Percentiles rank a stretch among this genome's conserved stretches.
Evolutionary conservation across 768 basidiomycete species (phyloP).

Genomic region (Lentinula guzmanii): DNA sequence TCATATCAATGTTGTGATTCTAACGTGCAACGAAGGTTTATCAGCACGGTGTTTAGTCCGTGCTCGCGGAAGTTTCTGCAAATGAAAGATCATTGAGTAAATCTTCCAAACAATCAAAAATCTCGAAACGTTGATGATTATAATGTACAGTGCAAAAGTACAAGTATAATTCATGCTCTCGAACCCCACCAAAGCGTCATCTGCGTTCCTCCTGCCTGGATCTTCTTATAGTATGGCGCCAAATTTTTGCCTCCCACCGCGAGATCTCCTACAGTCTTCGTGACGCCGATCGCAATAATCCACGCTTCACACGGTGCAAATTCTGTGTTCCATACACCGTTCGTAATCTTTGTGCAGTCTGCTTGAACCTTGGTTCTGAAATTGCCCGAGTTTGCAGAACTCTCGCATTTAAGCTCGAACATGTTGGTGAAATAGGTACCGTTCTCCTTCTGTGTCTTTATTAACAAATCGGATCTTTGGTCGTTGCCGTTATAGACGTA

Average conservation of each 20-base stretch:
- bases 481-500: neutral
- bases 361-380: neutral
- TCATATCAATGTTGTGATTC: too few relatives aligned
- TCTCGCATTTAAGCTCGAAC: neutral
- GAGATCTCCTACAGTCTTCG: neutral
- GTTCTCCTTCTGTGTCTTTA: neutral
- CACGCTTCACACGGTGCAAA: neutral
- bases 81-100: too few relatives aligned
- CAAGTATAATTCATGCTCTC: neutral
- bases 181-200: neutral
- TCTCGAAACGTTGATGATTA: too few relatives aligned
- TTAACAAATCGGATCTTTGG: neutral
- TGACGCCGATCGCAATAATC: neutral
- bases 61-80: too few relatives aligned
- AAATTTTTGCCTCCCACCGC: neutral
- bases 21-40: too few relatives aligned
- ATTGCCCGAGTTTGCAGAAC: neutral
- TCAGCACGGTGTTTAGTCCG: too few relatives aligned
- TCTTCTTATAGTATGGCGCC: neutral
- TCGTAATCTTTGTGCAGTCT: neutral
- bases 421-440: neutral
- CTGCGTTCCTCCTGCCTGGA: neutral
- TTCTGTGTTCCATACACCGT: neutral
- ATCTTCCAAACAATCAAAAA: too few relatives aligned
- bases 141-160: too few relatives aligned